A percentile compares a stretch with the other conserved stretches of the same genome.
Conservation (phyloP, 2,329 filamentous ascomycete genomes). For the Fusarium torreyae region DNA sequence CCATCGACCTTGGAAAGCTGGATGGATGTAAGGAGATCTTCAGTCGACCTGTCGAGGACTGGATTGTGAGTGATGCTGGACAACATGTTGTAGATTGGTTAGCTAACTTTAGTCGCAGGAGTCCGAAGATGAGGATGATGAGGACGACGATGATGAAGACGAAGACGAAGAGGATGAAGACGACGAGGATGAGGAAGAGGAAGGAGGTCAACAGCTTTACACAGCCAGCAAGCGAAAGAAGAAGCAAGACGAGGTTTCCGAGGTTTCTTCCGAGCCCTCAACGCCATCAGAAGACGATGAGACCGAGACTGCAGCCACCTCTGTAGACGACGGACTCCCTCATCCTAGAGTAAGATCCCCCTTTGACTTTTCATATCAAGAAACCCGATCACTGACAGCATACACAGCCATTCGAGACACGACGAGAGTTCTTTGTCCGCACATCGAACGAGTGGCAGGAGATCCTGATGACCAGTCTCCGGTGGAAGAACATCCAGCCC, state of each 20-base stretch:
- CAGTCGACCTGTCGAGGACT: slow-evolving; percentile 85
- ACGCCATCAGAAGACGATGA: slow-evolving; percentile 61
- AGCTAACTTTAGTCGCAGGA: slow-evolving; percentile 59
- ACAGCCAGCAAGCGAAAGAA: slow-evolving; percentile 72
- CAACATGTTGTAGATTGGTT: neutral
- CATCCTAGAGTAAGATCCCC: slow-evolving; percentile 69
- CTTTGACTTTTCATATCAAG: neutral
- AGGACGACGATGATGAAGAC: slow-evolving; percentile 73
- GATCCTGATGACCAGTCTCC: slow-evolving; percentile 81
- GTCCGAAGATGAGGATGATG: slow-evolving; percentile 72
- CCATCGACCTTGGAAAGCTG: slow-evolving; percentile 93
- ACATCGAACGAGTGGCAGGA: slow-evolving; percentile 94
- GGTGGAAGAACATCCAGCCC: slow-evolving; percentile 75
- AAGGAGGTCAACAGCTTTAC: slow-evolving; percentile 62
- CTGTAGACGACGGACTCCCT: slow-evolving; percentile 81
- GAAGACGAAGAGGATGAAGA: slow-evolving; percentile 71
- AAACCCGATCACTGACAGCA: neutral
- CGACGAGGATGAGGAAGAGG: slow-evolving; percentile 67
- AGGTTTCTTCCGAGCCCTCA: slow-evolving; percentile 48
- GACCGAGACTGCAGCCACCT: slow-evolving; percentile 63
- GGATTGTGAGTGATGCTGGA: slow-evolving; percentile 70
- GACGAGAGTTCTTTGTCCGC: slow-evolving; percentile 92
- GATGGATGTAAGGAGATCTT: slow-evolving; percentile 96
- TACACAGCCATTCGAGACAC: slow-evolving; percentile 85
- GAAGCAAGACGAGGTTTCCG: slow-evolving; percentile 63